Evolutionary conservation across 2,329 filamentous ascomycete genomes (phyloP), one percentile per base, ranked within the genome.

Genomic region (Microsporum canis): DNA sequence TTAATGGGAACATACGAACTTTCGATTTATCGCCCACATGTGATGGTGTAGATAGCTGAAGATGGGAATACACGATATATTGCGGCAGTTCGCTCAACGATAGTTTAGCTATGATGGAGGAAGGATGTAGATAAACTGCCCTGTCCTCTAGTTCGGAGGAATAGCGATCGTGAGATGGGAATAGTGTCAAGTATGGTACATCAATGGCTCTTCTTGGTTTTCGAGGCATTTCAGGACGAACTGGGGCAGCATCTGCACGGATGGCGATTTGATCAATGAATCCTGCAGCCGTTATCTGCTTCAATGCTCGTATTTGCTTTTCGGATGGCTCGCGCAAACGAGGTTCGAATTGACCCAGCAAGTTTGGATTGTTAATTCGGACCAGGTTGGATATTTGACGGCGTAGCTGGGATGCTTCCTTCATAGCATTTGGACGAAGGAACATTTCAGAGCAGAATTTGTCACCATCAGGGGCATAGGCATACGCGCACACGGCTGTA

Each of bases 201-300:
- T 97, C 91, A 65, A 94, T 95, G 1, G 91, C 88, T n/a, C 91
- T 84, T 58, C 84, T 85, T 0, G 91, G 89, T 64, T 88, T 89
- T 17, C 87, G 80, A 53, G 79, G 75, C 59, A 81, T 75, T 63
- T 87, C 84, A 0, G 86, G 85, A 0, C 89, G 88, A 10, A 80
- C 81, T 0, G 90, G 89, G 0, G 89, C 81, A n/a, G 90, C 78
- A 72, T 99, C 92, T 3, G 89, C 89, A 63, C 94, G 88, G 67
- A 97, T 91, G 53, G 94, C 94, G 45, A 99, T 83, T 67, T 96
- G 88, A 73, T 99, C 94, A 69, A 97, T 85, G 76, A 96, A 97
- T 0, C 92, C 94, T 0, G 90, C 88, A 0, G 92, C 89, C 27
- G 89, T 85, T 76, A 97, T 95, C 71, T 96, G 89, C 72, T 95